Evolutionary conservation across 2,329 filamentous ascomycete genomes (phyloP).

Genomic region (Beauveria australis): DNA sequence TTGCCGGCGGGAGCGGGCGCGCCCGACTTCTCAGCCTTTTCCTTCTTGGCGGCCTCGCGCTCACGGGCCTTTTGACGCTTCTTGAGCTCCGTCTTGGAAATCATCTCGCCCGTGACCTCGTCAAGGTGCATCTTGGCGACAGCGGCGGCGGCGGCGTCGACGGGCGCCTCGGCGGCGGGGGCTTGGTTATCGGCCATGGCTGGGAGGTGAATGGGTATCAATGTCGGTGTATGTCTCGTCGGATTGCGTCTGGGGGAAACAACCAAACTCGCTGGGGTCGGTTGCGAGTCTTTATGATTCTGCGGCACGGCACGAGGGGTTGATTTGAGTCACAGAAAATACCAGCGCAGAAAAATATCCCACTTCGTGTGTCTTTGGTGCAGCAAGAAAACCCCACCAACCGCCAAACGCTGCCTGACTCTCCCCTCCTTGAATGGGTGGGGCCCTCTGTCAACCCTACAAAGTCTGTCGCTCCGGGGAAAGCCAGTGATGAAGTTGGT

Average conservation of each 20-base stretch:
- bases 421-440: constrained; percentile 4
- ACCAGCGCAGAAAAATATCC: constrained; percentile 7
- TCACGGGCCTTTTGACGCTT: constrained; percentile 88
- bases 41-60: constrained; percentile 79
- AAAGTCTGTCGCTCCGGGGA: not conserved
- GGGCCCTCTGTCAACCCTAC: constrained; percentile 5
- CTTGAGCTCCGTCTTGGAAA: constrained; percentile 87
- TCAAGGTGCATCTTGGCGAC: constrained; percentile 75
- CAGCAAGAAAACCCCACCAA: constrained; percentile 1
- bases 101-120: constrained; percentile 82
- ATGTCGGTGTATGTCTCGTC: not conserved
- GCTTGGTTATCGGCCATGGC: constrained; percentile 27
- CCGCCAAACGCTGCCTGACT: not conserved
- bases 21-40: constrained; percentile 71
- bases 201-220: constrained; percentile 12
- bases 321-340: constrained; percentile 9
- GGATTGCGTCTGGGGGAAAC: not conserved
- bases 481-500: not conserved
- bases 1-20: constrained; percentile 51
- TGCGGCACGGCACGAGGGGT: constrained; percentile 3
- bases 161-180: constrained; percentile 24
- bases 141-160: constrained; percentile 45
- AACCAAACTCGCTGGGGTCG: not conserved
- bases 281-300: not conserved
- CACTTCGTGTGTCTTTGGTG: not conserved